Percentiles rank a stretch among this genome's conserved stretches.
These are phyloP conservation scores for Silene vulgaris DNA, from an alignment of 179 eudicot species.

Conservation along the genomic window DNA sequence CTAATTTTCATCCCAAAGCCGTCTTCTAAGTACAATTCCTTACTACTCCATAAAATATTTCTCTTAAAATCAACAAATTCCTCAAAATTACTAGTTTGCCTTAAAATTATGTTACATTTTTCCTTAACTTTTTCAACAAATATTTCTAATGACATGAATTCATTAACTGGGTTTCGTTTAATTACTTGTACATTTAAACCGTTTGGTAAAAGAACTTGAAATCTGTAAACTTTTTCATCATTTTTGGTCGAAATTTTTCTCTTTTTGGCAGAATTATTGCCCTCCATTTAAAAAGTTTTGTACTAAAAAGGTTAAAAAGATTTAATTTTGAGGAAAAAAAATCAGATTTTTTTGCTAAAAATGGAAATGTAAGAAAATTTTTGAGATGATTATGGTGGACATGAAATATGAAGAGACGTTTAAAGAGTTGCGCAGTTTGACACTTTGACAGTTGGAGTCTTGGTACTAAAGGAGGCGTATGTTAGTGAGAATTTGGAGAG, in stretches of 20 bases:
- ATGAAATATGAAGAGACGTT: background rate
- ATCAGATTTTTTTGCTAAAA: background rate
- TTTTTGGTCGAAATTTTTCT: constrained; percentile 17
- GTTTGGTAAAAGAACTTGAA: constrained; percentile 45
- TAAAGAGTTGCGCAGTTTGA: too few relatives aligned
- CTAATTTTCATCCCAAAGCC: constrained; percentile 22
- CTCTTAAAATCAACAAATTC: constrained; percentile 17
- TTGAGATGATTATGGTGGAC: background rate
- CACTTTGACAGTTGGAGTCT: too few relatives aligned
- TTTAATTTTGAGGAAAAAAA: constrained; percentile 1
- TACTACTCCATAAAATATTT: constrained; percentile 35
- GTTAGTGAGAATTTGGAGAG: too few relatives aligned
- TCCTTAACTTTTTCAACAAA: constrained; percentile 26
- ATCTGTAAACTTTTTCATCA: constrained; percentile 25
- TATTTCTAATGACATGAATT: constrained; percentile 23
- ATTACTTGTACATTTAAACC: constrained; percentile 24
- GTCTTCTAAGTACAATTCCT: constrained; percentile 39
- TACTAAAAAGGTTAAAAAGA: background rate
- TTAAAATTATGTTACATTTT: constrained; percentile 21
- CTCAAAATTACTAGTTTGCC: constrained; percentile 3
- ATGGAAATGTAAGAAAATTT: background rate
- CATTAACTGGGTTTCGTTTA: constrained; percentile 19
- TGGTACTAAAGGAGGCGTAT: too few relatives aligned
- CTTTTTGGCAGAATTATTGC: constrained; percentile 7
- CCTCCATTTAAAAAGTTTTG: constrained; percentile 9